Percentiles rank a stretch among this genome's conserved stretches.
Evolutionary conservation across 148 eudicot species (phyloP).

Genomic region (Fallopia convolvulus): DNA sequence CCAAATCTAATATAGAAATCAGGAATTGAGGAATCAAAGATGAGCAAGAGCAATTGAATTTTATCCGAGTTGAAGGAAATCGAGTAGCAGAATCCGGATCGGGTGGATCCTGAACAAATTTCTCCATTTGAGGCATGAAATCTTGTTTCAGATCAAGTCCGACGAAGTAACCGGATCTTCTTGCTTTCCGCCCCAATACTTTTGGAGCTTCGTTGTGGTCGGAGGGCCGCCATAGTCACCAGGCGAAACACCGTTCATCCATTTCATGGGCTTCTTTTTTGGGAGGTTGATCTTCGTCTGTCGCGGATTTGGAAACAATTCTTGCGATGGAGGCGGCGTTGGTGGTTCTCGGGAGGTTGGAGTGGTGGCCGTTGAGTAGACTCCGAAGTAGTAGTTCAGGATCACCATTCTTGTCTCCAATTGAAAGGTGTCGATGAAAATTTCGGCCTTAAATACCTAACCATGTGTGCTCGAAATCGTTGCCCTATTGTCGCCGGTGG

Average conservation of each 20-base stretch:
- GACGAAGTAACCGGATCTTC: slow-evolving; percentile 76
- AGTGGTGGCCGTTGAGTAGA: slow-evolving; percentile 31
- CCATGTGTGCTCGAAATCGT: too few relatives aligned
- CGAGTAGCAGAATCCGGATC: slow-evolving; percentile 14
- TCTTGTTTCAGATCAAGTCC: slow-evolving; percentile 82
- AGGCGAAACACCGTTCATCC: slow-evolving; percentile 74
- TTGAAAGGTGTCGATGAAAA: neutral
- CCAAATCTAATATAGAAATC: neutral
- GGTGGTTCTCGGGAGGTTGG: slow-evolving; percentile 37
- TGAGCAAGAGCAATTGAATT: neutral
- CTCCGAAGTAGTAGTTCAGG: slow-evolving; percentile 39
- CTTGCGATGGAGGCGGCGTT: slow-evolving; percentile 2
- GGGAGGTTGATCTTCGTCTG: slow-evolving; percentile 69
- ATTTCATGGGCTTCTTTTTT: slow-evolving; percentile 69
- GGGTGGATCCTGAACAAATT: slow-evolving; percentile 36
- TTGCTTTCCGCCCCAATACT: slow-evolving; percentile 75
- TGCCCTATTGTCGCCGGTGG: too few relatives aligned
- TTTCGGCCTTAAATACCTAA: neutral
- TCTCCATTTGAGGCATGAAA: slow-evolving; percentile 61
- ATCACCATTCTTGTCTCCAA: slow-evolving; percentile 32
- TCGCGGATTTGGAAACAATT: neutral
- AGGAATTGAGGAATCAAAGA: neutral
- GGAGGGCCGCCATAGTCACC: slow-evolving; percentile 96
- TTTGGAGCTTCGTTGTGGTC: slow-evolving; percentile 63
- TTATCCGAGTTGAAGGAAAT: neutral